Conservation (phyloP, 2,329 filamentous ascomycete genomes). For the Apiospora arundinis region DNA sequence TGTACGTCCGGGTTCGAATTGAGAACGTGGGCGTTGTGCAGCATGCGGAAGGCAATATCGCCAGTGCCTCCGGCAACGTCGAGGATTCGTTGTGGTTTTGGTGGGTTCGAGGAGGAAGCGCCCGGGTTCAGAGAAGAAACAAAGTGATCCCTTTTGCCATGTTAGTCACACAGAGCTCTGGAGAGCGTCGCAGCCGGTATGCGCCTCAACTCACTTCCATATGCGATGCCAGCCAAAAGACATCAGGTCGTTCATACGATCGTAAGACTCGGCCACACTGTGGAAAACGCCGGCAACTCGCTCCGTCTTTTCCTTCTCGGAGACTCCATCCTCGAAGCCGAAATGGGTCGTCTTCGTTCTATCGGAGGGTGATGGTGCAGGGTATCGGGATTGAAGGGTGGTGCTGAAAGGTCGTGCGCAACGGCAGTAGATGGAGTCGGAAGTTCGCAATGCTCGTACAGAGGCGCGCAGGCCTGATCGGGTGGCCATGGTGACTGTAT, state of each 20-base stretch:
- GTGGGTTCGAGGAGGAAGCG: conserved; percentile 52
- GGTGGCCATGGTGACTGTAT: conserved; percentile 35
- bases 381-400: conserved; percentile 29
- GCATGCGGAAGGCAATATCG: conserved; percentile 96
- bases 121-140: conserved; percentile 90
- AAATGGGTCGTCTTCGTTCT: conserved; percentile 75
- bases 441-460: conserved; percentile 29
- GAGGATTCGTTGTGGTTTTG: conserved; percentile 74
- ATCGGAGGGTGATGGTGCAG: conserved; percentile 30
- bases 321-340: conserved; percentile 80
- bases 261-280: conserved; percentile 92
- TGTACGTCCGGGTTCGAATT: conserved; percentile 81
- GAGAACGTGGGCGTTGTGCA: conserved; percentile 82
- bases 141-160: conserved; percentile 76
- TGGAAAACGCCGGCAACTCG: conserved; percentile 88
- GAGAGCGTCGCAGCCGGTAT: conserved; percentile 3
- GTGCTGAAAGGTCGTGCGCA: conserved; percentile 32
- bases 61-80: conserved; percentile 97
- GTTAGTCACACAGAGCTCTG: neutral
- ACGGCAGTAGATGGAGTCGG: conserved; percentile 22
- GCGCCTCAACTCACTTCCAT: conserved; percentile 71
- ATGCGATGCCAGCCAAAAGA: conserved; percentile 94
- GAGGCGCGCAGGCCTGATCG: conserved; percentile 36
- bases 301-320: conserved; percentile 75
- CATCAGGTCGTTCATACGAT: conserved; percentile 99